Conservation (phyloP, 371 early-diverging fungal genomes). For the Mucor indicus region DNA sequence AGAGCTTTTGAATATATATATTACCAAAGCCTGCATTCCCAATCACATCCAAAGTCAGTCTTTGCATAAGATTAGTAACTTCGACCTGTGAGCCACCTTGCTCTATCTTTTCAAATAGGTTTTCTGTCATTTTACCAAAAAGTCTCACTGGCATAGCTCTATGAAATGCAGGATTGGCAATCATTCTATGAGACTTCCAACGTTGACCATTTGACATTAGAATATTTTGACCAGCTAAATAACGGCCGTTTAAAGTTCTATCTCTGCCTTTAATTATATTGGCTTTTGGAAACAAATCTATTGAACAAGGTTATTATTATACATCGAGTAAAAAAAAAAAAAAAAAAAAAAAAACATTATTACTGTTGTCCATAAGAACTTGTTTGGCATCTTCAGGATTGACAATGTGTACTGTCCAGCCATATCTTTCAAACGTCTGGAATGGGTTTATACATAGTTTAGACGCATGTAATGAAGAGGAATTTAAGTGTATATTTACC, state of each 20-base stretch:
- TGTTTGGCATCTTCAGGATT: constrained; percentile 4
- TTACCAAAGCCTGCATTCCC: constrained; percentile 41
- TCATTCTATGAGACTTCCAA: constrained; percentile 19
- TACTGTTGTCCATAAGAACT: no score
- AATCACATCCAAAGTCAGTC: constrained; percentile 36
- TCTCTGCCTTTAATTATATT: neutral
- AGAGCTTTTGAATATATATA: neutral
- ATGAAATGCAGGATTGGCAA: constrained; percentile 43
- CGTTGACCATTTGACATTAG: constrained; percentile 1
- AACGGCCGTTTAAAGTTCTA: neutral
- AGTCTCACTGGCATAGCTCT: constrained; percentile 30
- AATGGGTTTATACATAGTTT: neutral
- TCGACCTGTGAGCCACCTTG: constrained; percentile 8
- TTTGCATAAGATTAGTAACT: constrained; percentile 20
- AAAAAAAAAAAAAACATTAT: no score
- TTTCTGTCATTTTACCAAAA: constrained; percentile 25
- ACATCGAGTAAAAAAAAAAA: no score
- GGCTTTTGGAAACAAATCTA: constrained; percentile 4
- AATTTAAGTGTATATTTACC: constrained; percentile 3
- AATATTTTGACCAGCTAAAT: constrained; percentile 8
- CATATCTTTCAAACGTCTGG: neutral
- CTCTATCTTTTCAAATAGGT: constrained; percentile 26
- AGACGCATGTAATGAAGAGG: no score
- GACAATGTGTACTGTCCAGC: constrained; percentile 4
- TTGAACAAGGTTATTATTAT: no score